Conservation (phyloP, 2,329 filamentous ascomycete genomes). For the Penicillium sp. region DNA sequence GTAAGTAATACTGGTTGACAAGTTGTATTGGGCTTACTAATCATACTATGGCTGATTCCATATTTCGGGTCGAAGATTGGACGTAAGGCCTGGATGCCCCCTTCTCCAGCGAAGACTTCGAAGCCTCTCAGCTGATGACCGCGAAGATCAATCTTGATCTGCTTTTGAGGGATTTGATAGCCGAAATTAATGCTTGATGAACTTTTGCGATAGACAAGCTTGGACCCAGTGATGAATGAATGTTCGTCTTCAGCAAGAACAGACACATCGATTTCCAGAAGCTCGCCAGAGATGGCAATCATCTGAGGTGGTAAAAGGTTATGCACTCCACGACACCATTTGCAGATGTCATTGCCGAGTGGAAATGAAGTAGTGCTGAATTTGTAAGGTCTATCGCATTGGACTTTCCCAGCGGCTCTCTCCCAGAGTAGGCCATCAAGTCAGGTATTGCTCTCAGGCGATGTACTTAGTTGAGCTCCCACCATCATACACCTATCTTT, state of each 20-base stretch:
- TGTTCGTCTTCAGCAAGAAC: constrained; percentile 4
- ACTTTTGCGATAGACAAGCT: constrained; percentile 1
- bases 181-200: neutral
- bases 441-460: neutral
- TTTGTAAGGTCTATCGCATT: neutral
- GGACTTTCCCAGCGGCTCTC: neutral
- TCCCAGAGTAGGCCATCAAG: neutral
- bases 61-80: no score
- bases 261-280: constrained; percentile 1
- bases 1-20: neutral
- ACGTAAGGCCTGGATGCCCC: no score
- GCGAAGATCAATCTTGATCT: constrained; percentile 1
- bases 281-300: neutral
- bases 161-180: constrained; percentile 6
- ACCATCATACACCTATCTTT: constrained; percentile 2
- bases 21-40: neutral
- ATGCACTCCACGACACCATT: neutral
- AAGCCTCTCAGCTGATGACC: neutral
- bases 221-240: constrained; percentile 3
- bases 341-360: neutral
- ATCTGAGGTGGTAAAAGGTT: neutral
- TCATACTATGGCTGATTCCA: no score
- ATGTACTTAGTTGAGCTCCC: neutral
- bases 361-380: neutral
- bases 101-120: no score